Base-by-base conservation (phyloP, 1,284 basidiomycete species). In the Pseudozyma sp. region DNA sequence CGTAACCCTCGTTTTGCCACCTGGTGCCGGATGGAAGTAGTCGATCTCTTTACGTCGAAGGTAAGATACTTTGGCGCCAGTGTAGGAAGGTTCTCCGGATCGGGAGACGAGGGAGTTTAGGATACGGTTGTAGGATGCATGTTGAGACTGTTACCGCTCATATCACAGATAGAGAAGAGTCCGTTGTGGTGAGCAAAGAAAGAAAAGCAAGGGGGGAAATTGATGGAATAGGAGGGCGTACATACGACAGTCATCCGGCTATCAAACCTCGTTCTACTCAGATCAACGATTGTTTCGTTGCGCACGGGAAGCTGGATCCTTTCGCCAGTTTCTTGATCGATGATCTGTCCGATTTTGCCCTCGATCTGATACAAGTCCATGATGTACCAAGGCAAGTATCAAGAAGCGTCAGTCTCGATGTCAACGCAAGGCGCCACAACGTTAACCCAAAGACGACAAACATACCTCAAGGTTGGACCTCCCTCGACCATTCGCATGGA, bases 201-300 rank as follows among this genome's bases (percentile, higher is more conserved):
- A 34, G 10, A 18, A 39, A 35, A 35, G 18, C 16, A 25, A n/a
- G 19, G 25, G 14, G 9, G 9, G 36, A 34, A 16, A 45, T 31
- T 62, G 59, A n/a, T 5, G 25, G 54, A 9, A n/a, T 31, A 47
- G 18, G 16, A 14, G 16, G 35, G 25, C 3, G 10, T 21, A 88
- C 92, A 84, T 84, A 95, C 93, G 76, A 89, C 86, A 49, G 91
- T 89, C 94, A 99, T 96, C 80, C 95, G 95, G 65, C 94, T 93
- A 83, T 94, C 91, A 85, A 98, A 98, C 3, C 79, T 69, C n/a
- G 76, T 71, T 6, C 70, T 62, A 9, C 56, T 61, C 14, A 78
- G 64, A 48, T 49, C 89, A 88, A 89, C 73, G 56, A 86, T 93
- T 45, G 92, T 93, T 85, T 99, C 96, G 40, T 91, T 92, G 56